A percentile compares a stretch with the other conserved stretches of the same genome.
phyloP scores from a whole-genome alignment of 2,329 filamentous ascomycete genomes.

The Cadophora sp. region DNA sequence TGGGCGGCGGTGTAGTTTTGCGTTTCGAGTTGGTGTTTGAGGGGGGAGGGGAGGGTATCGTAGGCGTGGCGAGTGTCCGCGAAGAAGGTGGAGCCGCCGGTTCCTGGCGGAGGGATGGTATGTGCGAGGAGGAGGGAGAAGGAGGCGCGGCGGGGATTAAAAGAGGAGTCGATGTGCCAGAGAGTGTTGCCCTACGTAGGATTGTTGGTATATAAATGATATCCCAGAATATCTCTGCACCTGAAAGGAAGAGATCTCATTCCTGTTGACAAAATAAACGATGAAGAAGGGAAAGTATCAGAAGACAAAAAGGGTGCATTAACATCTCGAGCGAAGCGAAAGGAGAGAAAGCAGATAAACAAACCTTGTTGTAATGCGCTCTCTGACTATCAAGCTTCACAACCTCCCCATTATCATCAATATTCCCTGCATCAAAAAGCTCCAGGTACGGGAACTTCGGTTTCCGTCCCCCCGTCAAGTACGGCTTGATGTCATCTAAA shows the following conservation, averaged over 20 bases:
- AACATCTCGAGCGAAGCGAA: neutral
- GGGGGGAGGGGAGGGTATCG: conserved; percentile 49
- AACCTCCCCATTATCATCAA: conserved; percentile 52
- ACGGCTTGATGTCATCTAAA: conserved; percentile 60
- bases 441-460: conserved; percentile 52
- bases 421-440: conserved; percentile 64
- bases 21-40: conserved; percentile 42
- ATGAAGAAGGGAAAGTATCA: no score
- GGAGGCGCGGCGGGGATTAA: conserved; percentile 59
- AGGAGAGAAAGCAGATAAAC: neutral
- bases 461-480: conserved; percentile 52
- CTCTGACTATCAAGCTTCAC: conserved; percentile 29
- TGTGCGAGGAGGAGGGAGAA: conserved; percentile 59
- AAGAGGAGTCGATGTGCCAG: conserved; percentile 62
- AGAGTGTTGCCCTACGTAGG: conserved; percentile 50
- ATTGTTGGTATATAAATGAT: neutral
- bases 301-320: no score
- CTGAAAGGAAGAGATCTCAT: no score
- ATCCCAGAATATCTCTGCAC: no score
- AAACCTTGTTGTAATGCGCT: conserved; percentile 32
- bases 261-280: no score
- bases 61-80: conserved; percentile 60
- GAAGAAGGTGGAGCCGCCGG: conserved; percentile 59
- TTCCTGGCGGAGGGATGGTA: conserved; percentile 53
- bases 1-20: conserved; percentile 56